These are phyloP conservation scores for Diaporthe capsici DNA, from an alignment of 2,329 filamentous ascomycete genomes.

Conservation along the genomic window DNA sequence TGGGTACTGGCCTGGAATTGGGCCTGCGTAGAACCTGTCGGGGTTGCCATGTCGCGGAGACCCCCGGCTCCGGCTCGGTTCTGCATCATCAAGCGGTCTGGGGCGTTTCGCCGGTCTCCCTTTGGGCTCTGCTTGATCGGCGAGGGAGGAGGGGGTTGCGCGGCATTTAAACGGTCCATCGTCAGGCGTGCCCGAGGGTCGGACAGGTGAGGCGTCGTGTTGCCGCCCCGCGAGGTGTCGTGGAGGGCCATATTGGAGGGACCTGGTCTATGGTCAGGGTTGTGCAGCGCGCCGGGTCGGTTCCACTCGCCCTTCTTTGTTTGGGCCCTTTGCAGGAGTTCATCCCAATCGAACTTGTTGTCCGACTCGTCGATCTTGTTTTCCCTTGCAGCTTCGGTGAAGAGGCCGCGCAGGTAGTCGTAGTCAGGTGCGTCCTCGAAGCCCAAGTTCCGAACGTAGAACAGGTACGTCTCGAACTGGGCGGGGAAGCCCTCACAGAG, in stretches of 20 bases:
- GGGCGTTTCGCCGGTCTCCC: constrained; percentile 81
- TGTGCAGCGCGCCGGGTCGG: constrained; percentile 77
- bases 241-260: constrained; percentile 89
- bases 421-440: constrained; percentile 99
- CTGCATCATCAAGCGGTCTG: constrained; percentile 80
- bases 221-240: constrained; percentile 76
- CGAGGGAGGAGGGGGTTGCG: constrained; percentile 89
- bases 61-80: constrained; percentile 82
- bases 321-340: constrained; percentile 49
- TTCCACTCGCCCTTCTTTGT: constrained; percentile 85
- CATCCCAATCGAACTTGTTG: constrained; percentile 94
- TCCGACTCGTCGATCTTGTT: constrained; percentile 86
- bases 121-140: constrained; percentile 85
- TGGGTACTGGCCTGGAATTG: constrained; percentile 97
- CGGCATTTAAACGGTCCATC: constrained; percentile 92
- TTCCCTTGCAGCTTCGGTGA: constrained; percentile 81
- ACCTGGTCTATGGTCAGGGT: constrained; percentile 83
- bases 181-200: constrained; percentile 75
- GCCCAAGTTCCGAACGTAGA: constrained; percentile 95
- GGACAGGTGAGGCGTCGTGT: constrained; percentile 72
- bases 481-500: constrained; percentile 96
- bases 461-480: constrained; percentile 98
- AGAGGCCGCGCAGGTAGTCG: constrained; percentile 95
- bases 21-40: constrained; percentile 91
- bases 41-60: constrained; percentile 83